Base-by-base conservation (phyloP, 371 early-diverging fungal species). In the Mucor circinelloides region DNA sequence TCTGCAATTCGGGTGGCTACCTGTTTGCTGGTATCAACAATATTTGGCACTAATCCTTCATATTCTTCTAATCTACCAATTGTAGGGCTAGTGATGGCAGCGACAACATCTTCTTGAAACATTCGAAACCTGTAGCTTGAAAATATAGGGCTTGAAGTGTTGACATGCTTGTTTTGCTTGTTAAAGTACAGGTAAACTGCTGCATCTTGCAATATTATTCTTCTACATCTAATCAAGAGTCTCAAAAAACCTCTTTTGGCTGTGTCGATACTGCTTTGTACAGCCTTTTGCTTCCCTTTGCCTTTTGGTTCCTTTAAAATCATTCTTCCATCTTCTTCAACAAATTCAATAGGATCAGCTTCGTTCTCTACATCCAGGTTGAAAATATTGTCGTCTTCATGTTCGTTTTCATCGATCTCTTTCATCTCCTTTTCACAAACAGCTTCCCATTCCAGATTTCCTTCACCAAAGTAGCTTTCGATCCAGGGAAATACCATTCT, bases 21-120 rank as follows among this genome's bases (percentile, higher is more conserved):
- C 19, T 58, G 34, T 25, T 50, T 66, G 15, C 50, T 32, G 0
- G 59, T 17, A 38, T 36, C 36, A 25, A 66, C 66, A 34, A 66
- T 12, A 10, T 66, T 12, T 8, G 66, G 66, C 0, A 66, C 58
- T 52, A 58, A 36, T 3, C 25, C 12, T 59, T 66, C 58, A 10
- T 66, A 66, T 19, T 66, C 50, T 66, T 59, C 21, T 25, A 66
- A 25, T 59, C 54, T 19, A 21, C 32, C 50, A 52, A 25, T 25
- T 1, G 60, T n/a, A 34, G 59, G 66, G 34, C 3, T 52, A 9
- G 2, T 28, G 0, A 48, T 25, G n/a, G 66, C 59, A 25, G 27
- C n/a, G 13, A 38, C 12, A 32, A 59, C 10, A 0, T 66, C 28
- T 28, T 66, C 19, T 38, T 59, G 66, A 31, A 66, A 66, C 1